Evolutionary conservation across 495 filamentous ascomycete genomes (phyloP).

Genomic region (Hyaloscypha variabilis): DNA sequence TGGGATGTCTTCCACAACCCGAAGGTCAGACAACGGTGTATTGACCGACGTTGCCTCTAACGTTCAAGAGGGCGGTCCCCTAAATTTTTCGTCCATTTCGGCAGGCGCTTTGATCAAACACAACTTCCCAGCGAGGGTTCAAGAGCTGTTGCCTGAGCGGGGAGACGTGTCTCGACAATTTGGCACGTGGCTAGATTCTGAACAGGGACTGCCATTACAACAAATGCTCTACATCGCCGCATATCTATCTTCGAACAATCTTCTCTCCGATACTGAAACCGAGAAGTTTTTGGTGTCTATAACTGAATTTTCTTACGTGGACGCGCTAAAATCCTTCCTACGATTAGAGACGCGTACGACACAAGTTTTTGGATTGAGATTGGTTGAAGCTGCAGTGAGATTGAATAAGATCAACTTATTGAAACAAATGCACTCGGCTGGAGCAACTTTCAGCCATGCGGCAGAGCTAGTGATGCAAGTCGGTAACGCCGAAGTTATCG

Average conservation of each 20-base stretch:
- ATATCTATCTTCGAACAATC: slow-evolving; percentile 4
- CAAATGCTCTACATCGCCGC: not conserved
- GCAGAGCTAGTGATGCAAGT: not conserved
- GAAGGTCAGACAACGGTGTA: not conserved
- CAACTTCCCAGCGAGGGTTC: slow-evolving; percentile 1
- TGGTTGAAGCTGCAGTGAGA: not conserved
- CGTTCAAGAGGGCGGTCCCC: not conserved
- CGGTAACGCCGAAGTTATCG: not conserved
- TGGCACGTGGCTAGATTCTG: not conserved
- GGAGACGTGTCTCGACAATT: not conserved
- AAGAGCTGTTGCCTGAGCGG: slow-evolving; percentile 1
- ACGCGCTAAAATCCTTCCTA: not conserved
- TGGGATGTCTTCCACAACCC: not conserved
- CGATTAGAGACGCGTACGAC: not conserved
- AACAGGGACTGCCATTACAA: not conserved
- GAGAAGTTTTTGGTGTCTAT: not conserved
- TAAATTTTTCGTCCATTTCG: not conserved
- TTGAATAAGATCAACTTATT: not conserved
- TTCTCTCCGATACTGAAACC: not conserved
- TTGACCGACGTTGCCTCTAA: not conserved
- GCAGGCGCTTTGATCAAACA: not conserved
- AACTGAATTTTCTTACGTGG: not conserved
- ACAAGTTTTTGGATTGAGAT: not conserved
- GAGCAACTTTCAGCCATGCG: not conserved
- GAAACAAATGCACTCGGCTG: not conserved